phyloP scores from a whole-genome alignment of 1,139 yeast genomes.

The Groenewaldozyma sp. region DNA sequence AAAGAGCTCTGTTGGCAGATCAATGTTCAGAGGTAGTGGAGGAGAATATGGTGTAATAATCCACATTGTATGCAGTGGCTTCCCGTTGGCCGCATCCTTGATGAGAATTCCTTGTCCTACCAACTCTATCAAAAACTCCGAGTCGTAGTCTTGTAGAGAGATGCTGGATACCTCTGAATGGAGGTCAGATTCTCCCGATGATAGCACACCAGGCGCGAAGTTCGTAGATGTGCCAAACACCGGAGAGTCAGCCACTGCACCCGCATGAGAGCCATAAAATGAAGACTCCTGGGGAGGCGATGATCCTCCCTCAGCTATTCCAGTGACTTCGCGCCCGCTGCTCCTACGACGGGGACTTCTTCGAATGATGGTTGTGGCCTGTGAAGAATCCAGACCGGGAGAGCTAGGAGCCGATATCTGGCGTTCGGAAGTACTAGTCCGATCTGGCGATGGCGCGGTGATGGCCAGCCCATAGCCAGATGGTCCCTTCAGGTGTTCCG shows the following conservation, averaged over 20 bases:
- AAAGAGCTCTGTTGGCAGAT: constrained; percentile 57
- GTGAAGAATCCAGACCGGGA: background rate
- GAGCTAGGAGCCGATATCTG: too few species aligned
- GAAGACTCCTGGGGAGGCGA: background rate
- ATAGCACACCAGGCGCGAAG: constrained; percentile 1
- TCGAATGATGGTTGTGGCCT: background rate
- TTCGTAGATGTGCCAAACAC: background rate
- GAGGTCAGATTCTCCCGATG: constrained; percentile 6
- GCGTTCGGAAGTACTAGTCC: background rate
- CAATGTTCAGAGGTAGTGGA: constrained; percentile 47
- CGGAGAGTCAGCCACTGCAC: background rate
- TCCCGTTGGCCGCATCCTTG: constrained; percentile 47
- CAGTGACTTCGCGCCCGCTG: too few species aligned
- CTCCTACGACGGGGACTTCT: background rate
- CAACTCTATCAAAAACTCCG: constrained; percentile 39
- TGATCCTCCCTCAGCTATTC: too few species aligned
- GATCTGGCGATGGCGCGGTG: background rate
- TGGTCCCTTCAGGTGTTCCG: too few species aligned
- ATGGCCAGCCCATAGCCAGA: background rate
- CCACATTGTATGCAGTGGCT: constrained; percentile 92
- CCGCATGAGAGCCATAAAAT: background rate
- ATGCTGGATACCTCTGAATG: constrained; percentile 10
- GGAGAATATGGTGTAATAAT: constrained; percentile 70
- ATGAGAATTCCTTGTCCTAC: constrained; percentile 96
- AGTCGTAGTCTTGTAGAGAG: constrained; percentile 12